Evolutionary conservation across 2,329 filamentous ascomycete species (phyloP).

Genomic region (Aureobasidium melanogenum): DNA sequence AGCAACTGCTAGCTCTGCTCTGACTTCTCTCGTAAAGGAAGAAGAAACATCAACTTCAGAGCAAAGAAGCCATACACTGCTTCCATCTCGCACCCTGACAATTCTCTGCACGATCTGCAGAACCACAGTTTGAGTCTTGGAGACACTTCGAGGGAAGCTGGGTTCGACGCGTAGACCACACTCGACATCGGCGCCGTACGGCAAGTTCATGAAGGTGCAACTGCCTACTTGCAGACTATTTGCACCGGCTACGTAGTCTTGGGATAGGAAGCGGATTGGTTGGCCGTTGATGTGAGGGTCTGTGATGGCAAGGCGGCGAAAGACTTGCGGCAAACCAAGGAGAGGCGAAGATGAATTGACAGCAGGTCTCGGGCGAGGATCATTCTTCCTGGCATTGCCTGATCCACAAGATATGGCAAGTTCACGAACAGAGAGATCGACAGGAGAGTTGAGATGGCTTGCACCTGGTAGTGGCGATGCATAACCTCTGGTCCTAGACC

Average conservation of each 20-base stretch:
- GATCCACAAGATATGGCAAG: background rate
- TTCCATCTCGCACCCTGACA: constrained; percentile 20
- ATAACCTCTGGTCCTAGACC: background rate
- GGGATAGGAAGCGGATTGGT: constrained; percentile 20
- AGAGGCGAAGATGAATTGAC: background rate
- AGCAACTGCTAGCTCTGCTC: background rate
- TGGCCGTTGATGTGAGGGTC: constrained; percentile 22
- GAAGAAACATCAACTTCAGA: constrained; percentile 23
- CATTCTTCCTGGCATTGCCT: background rate
- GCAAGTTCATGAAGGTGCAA: constrained; percentile 22
- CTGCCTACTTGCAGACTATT: constrained; percentile 18
- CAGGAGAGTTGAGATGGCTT: background rate
- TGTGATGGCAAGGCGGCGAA: constrained; percentile 16
- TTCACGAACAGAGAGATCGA: background rate
- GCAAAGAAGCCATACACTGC: constrained; percentile 18
- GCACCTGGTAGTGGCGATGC: background rate
- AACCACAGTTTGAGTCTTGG: constrained; percentile 15
- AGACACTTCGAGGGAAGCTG: background rate
- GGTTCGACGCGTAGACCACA: constrained; percentile 21
- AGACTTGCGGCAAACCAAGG: background rate
- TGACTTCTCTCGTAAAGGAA: background rate
- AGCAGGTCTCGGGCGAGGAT: background rate
- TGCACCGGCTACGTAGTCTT: constrained; percentile 15
- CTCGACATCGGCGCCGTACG: constrained; percentile 21
- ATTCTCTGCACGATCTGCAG: constrained; percentile 22